Conservation (phyloP, 352 stramenopile genomes). For the Thalassiosira hispida region DNA sequence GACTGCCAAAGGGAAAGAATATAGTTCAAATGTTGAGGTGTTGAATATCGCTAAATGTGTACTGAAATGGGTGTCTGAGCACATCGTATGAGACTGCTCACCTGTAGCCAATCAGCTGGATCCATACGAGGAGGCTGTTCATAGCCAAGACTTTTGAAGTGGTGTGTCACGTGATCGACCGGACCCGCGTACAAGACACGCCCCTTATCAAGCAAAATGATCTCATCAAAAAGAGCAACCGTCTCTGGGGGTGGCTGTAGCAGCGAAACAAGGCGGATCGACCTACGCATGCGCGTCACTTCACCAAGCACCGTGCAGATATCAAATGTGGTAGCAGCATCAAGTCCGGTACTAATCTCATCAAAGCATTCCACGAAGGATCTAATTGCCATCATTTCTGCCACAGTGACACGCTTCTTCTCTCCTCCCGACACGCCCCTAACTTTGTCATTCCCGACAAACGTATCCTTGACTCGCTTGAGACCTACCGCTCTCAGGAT, state of each 20-base stretch:
- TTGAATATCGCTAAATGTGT: no score
- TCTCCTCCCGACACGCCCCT: conserved; percentile 91
- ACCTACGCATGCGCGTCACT: conserved; percentile 62
- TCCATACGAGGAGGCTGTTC: conserved; percentile 82
- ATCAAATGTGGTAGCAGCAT: conserved; percentile 91
- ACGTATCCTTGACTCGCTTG: conserved; percentile 90
- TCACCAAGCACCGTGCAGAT: conserved; percentile 87
- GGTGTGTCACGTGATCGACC: conserved; percentile 67
- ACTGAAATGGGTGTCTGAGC: no score
- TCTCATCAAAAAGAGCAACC: conserved; percentile 93
- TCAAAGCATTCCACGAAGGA: conserved; percentile 89
- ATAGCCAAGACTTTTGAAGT: conserved; percentile 83
- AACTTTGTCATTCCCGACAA: conserved; percentile 89
- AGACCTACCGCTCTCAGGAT: conserved; percentile 89
- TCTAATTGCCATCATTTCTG: conserved; percentile 89
- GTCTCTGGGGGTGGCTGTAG: conserved; percentile 93
- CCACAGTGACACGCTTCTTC: conserved; percentile 90
- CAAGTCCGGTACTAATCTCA: conserved; percentile 92
- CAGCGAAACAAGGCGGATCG: conserved; percentile 83
- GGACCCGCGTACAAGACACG: conserved; percentile 92
- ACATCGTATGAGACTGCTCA: no score
- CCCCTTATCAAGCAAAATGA: conserved; percentile 93
- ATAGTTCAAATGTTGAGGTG: not conserved
- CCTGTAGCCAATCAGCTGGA: conserved; percentile 87
- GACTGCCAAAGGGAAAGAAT: conserved; percentile 14